Base-by-base conservation (phyloP, 805 yeast species). In the Candida vartiovaarae region DNA sequence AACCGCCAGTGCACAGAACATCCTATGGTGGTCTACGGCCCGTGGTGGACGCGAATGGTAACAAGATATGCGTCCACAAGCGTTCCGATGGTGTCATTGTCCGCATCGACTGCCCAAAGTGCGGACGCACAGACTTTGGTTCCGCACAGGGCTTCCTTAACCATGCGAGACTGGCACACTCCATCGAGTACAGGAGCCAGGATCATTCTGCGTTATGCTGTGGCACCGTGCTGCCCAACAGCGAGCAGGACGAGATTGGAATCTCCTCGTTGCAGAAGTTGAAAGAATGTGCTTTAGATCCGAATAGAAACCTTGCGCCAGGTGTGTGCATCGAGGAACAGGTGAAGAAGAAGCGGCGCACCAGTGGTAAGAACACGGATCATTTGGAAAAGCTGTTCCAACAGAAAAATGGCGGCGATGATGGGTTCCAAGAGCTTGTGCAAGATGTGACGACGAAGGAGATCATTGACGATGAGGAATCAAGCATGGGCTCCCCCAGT, bases 81-180 rank as follows among this genome's bases (percentile, higher is more conserved):
- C 61, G 88, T 47, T 75, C 82, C 5, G 93, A 85, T 59, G 90
- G 90, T 3, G 69, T 82, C 1, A 63, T 82, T 23, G 88, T 85
- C 3, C 70, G 79, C 39, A 68, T 85, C 32, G 78, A 78, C 7
- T 85, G 95, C 59, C 76, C 80, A 2, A 74, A 71, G 40, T 85
- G 95, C 61, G 72, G 68, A 8, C 61, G 90, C 41, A 71, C 78
- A 35, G 84, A 83, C 48, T 85, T 85, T 56, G 80, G 86, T 7
- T 76, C 84, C 10, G 86, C 89, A 0, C 93, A 85, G 57, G 93
- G 93, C 11, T 83, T 85, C 52, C 70, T 84, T 32, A 85, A 84
- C 59, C 95, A 85, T 60, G 76, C 83, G 42, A 68, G 93, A 46
- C 72, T 82, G 26, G 84, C 89, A 7, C 95, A 85, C 59, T 66